A percentile compares a stretch with the other conserved stretches of the same genome.
Evolutionary conservation across 495 filamentous ascomycete genomes (phyloP).

Genomic region (Aspergillus incahuasiensis): DNA sequence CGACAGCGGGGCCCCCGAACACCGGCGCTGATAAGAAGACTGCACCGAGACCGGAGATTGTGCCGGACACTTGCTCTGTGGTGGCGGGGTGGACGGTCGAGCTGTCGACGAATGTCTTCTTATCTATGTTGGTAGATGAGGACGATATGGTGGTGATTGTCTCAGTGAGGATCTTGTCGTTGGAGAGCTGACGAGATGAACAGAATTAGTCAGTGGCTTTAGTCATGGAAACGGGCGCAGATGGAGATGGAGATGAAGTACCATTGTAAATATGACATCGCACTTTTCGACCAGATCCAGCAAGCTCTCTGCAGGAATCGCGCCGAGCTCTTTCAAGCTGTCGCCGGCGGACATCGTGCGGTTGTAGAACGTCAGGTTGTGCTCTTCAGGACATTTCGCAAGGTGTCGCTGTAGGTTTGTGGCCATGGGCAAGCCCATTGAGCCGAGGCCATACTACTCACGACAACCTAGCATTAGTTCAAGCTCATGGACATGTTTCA

Average conservation of each 20-base stretch:
- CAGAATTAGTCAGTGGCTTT: background rate
- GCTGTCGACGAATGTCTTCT: slow-evolving; percentile 26
- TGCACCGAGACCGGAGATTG: slow-evolving; percentile 12
- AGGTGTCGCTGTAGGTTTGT: slow-evolving; percentile 33
- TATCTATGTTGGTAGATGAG: background rate
- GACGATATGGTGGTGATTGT: slow-evolving; percentile 3
- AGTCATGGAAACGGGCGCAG: background rate
- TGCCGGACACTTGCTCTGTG: slow-evolving; percentile 3
- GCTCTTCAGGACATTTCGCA: background rate
- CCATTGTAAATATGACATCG: slow-evolving; percentile 31
- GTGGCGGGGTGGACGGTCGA: slow-evolving; percentile 26
- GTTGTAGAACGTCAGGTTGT: slow-evolving; percentile 28
- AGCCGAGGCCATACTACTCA: slow-evolving; percentile 33
- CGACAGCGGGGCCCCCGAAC: slow-evolving; percentile 22
- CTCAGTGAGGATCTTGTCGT: slow-evolving; percentile 13
- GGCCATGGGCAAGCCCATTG: slow-evolving; percentile 39
- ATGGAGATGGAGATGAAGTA: slow-evolving; percentile 1
- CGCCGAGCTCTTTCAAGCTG: slow-evolving; percentile 22
- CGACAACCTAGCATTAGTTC: background rate
- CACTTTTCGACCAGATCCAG: slow-evolving; percentile 22
- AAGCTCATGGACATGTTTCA: background rate
- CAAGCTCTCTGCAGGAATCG: slow-evolving; percentile 20
- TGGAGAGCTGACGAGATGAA: background rate
- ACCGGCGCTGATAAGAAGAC: slow-evolving; percentile 21
- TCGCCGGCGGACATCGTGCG: slow-evolving; percentile 30